Evolutionary conservation across 2,329 filamentous ascomycete genomes (phyloP).

Genomic region (Pseudogymnoascus pannorum): DNA sequence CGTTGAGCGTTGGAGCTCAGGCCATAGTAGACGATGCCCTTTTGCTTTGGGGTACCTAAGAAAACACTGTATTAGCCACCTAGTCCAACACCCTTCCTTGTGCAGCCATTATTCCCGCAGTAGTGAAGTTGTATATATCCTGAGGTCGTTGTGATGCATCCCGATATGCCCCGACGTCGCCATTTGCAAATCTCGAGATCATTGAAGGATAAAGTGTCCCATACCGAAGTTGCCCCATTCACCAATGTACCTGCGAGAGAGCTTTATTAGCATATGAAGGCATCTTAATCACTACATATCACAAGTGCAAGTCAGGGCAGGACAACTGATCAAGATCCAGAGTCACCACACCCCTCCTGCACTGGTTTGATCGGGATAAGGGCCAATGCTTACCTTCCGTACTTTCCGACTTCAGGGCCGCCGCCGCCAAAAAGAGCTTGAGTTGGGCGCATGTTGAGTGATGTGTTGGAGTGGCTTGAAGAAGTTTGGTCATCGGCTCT

Average conservation of each 20-base stretch:
- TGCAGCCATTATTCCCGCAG: background rate
- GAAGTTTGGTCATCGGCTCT: slow-evolving; percentile 14
- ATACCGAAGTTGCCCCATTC: slow-evolving; percentile 30
- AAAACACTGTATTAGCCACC: slow-evolving; percentile 21
- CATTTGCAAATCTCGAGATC: background rate
- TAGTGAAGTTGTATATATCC: background rate
- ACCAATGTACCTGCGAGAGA: slow-evolving; percentile 25
- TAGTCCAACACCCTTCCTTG: slow-evolving; percentile 1
- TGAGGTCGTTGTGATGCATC: background rate
- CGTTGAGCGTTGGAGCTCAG: slow-evolving; percentile 84
- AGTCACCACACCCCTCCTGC: background rate
- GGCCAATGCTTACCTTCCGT: slow-evolving; percentile 29
- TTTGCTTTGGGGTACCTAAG: slow-evolving; percentile 52
- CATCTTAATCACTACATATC: background rate
- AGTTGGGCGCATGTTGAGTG: slow-evolving; percentile 29
- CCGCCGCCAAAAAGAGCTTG: slow-evolving; percentile 27
- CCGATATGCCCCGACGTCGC: background rate
- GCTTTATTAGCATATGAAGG: background rate
- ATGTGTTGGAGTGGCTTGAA: slow-evolving; percentile 14
- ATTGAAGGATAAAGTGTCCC: slow-evolving; percentile 14
- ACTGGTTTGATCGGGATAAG: background rate
- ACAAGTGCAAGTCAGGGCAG: background rate
- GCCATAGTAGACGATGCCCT: slow-evolving; percentile 62
- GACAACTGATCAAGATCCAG: background rate
- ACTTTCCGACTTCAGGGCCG: slow-evolving; percentile 26